Conservation (phyloP, 768 basidiomycete genomes). For the Rickenella mellea region DNA sequence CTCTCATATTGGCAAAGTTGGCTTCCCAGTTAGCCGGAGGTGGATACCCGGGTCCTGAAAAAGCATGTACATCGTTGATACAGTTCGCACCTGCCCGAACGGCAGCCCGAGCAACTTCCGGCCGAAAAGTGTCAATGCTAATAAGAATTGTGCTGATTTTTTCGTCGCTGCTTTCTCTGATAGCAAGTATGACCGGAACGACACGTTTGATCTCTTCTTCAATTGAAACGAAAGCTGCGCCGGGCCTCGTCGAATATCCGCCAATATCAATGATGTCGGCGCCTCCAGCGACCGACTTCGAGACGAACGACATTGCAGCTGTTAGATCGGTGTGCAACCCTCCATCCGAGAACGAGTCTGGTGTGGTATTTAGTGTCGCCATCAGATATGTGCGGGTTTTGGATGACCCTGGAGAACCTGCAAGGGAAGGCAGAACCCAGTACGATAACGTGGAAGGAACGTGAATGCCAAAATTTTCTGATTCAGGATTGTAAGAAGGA, state of each 20-base stretch:
- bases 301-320: conserved; percentile 45
- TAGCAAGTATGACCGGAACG: conserved; percentile 54
- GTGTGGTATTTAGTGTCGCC: conserved; percentile 89
- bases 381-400: conserved; percentile 54
- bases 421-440: conserved; percentile 34
- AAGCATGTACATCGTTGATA: conserved; percentile 88
- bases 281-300: conserved; percentile 39
- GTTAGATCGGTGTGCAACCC: conserved; percentile 41
- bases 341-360: conserved; percentile 96
- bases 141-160: conserved; percentile 35
- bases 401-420: conserved; percentile 3
- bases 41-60: conserved; percentile 50
- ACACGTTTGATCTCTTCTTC: conserved; percentile 71
- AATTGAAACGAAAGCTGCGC: conserved; percentile 51
- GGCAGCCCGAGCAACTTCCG: conserved; percentile 65
- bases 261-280: conserved; percentile 86
- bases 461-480: neutral
- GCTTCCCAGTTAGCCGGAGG: conserved; percentile 22
- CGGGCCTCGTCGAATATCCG: conserved; percentile 87
- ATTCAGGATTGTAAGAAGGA: no score
- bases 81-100: conserved; percentile 80
- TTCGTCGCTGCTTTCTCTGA: conserved; percentile 29
- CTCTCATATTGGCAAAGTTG: conserved; percentile 52
- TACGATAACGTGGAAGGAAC: conserved; percentile 36
- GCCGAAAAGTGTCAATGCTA: conserved; percentile 86